Conservation (phyloP, 2,329 filamentous ascomycete species). For the Lasiodiplodia hormozganensis region DNA sequence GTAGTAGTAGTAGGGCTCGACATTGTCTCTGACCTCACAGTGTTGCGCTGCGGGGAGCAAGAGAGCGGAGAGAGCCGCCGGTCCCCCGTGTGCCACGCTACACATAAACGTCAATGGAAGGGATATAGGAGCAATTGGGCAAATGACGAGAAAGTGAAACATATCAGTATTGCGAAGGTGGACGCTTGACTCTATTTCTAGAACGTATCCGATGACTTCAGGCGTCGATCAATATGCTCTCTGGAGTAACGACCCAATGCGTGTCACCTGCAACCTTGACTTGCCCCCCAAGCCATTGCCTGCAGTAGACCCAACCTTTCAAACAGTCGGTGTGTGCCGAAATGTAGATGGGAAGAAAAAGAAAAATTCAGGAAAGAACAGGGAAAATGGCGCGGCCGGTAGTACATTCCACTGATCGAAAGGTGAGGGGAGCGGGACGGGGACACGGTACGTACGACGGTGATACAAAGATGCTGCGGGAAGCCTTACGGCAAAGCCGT, state of each 20-base stretch:
- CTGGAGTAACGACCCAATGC: background rate
- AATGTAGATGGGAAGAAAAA: background rate
- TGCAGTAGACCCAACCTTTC: background rate
- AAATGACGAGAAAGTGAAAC: background rate
- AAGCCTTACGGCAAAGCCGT: conserved; percentile 14
- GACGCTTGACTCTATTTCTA: background rate
- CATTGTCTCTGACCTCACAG: background rate
- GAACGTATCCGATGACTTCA: background rate
- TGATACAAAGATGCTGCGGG: conserved; percentile 24
- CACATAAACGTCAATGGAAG: conserved; percentile 17
- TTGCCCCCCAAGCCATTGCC: background rate
- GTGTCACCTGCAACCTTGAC: background rate
- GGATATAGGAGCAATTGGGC: background rate
- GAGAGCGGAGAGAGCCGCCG: background rate
- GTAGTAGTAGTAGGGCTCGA: conserved; percentile 6
- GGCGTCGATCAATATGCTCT: background rate
- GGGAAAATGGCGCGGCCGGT: conserved; percentile 1
- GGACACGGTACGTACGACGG: conserved; percentile 20
- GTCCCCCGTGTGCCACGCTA: conserved; percentile 8
- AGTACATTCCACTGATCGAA: background rate
- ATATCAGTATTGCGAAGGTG: background rate
- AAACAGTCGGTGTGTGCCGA: conserved; percentile 15
- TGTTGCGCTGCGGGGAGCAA: background rate
- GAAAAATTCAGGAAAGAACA: background rate
- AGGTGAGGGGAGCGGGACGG: background rate